Base-by-base conservation (phyloP, 2,329 filamentous ascomycete genomes). In the Annulohypoxylon truncatum region DNA sequence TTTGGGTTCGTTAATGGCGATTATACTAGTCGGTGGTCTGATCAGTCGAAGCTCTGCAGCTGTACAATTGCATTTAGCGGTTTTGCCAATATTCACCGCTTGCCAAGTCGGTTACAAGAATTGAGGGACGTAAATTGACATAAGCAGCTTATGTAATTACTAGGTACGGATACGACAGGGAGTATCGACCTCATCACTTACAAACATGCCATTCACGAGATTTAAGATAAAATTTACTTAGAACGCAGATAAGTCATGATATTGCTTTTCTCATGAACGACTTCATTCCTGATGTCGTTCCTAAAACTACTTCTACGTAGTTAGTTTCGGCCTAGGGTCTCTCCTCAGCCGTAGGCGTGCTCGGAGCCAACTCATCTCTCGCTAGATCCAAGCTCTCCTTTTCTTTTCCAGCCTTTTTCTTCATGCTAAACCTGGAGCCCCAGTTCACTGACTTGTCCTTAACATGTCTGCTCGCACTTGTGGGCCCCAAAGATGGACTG, bases 351-450 rank as follows among this genome's bases (percentile, higher is more conserved):
- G 65, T 40, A 35, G 70, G 69, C 20, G 72, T 75, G 29, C 33
- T 65, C 18, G 73, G 70, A 15, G 54, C 65, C n/a, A 70, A 68
- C 6, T 76, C 73, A 15, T 79, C 77, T 59, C 79, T 75, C 38
- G 88, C 86, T 24, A 84, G 73, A 47, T 89, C 86, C 68, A 85
- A 71, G 69, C 84, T 86, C 71, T 87, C 85, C 78, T 84, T 86
- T 46, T 87, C 84, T 70, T 83, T 86, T 68, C 82, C 84, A 0
- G 73, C 18, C 76, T 86, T 87, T 80, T 88, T 88, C 78, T 87
- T 88, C 74, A 87, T 87, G 44, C 85, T 83, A 74, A 87, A 87
- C 70, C 85, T 82, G 31, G 73, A 76, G 40, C 76, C 76, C 82
- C 85, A 86, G 42, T 80, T 80, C 9, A 80, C 81, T 62, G 85